phyloP scores from a whole-genome alignment of 1,284 basidiomycete species.

The Limonomyces culmigenus region DNA sequence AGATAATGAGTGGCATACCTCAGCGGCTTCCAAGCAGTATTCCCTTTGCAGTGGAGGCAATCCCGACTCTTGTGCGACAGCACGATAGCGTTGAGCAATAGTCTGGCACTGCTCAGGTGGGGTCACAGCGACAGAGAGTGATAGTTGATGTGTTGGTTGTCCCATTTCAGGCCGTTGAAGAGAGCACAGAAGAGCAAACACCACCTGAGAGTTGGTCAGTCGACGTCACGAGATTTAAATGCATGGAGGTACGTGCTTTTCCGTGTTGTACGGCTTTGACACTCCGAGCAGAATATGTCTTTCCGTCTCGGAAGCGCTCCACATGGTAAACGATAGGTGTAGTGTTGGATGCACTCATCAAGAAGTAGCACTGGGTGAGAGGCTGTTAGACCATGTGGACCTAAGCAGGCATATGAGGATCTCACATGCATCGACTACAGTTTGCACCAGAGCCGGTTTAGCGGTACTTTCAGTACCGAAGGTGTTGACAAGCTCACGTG shows the following conservation, averaged over 20 bases:
- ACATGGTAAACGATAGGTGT: slow-evolving; percentile 76
- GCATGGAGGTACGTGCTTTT: no score
- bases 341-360: slow-evolving; percentile 59
- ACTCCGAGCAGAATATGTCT: slow-evolving; percentile 54
- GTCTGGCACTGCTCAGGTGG: slow-evolving; percentile 49
- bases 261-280: slow-evolving; percentile 70
- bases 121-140: slow-evolving; percentile 38
- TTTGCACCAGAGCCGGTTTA: slow-evolving; percentile 13
- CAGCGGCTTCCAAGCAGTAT: no score
- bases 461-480: slow-evolving; percentile 14
- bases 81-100: no score
- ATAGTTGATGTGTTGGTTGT: slow-evolving; percentile 50
- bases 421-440: neutral
- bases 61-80: no score
- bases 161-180: slow-evolving; percentile 71
- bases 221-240: no score
- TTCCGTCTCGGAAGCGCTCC: slow-evolving; percentile 70
- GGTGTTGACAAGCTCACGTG: slow-evolving; percentile 38
- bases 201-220: no score
- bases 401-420: no score
- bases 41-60: no score
- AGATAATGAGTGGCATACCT: no score
- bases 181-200: slow-evolving; percentile 78
- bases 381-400: neutral
- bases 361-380: slow-evolving; percentile 55